Base-by-base conservation (phyloP, 305 asterid genomes). In the Solanum hybrid region DNA sequence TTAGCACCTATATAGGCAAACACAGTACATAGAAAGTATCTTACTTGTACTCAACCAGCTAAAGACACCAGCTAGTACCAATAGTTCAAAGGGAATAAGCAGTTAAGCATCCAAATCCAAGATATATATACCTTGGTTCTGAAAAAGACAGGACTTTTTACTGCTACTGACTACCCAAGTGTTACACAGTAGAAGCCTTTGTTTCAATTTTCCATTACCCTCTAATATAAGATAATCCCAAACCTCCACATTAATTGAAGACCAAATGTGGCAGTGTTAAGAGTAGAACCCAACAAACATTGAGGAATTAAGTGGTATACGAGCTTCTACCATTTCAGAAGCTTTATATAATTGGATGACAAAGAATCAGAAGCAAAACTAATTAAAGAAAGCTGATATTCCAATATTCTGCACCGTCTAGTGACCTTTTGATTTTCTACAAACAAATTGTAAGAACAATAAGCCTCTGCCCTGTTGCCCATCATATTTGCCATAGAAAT, bases 11-110 rank as follows among this genome's bases (percentile, higher is more conserved):
- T 80, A 80, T 38, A 38, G 14, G 35, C 66, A 22, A 78, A 84
- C 20, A 84, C 13, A 22, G 12, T 31, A 37, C 75, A 31, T 10
- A 85, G 22, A 7, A 5, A 60, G 31, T 17, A 46, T 31, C 27
- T 31, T 56, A 51, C 38, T 85, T 31, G 87, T 85, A 17, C 87
- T 10, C 87, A 10, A 56, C 31, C 75, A 20, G 40, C 64, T 37
- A n/a, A 80, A 80, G 66, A 80, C 86, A 80, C 86, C 86, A 80
- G 66, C 86, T 80, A 38, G 86, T 36, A 36, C 85, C 85, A 36
- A 78, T 80, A 80, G 36, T 80, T 26, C 35, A 26, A 80, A 80
- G 2, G 36, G 35, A 80, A 26, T 80, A 40, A 80, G 86, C 24
- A 26, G n/a, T 24, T 40, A 80, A 80, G 35, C 86, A 38, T 38